Conservation (phyloP, 1,139 yeast genomes). For the Saccharomyces hybrid region DNA sequence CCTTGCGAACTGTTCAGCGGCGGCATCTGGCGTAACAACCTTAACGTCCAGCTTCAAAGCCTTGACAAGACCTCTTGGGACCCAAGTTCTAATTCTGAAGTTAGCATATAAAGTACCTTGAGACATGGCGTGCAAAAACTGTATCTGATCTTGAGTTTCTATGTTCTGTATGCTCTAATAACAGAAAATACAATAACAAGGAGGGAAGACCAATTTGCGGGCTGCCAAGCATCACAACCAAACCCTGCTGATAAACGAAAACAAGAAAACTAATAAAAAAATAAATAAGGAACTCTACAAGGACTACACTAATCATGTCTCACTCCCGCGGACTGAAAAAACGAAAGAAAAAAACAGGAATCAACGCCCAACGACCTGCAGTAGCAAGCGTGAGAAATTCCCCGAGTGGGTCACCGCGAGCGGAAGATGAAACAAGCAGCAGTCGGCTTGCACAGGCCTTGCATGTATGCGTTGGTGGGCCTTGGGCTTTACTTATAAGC, state of each 20-base stretch:
- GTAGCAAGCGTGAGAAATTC: background rate
- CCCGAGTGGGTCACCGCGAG: background rate
- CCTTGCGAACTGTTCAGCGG: conserved; percentile 39
- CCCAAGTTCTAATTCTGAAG: conserved; percentile 41
- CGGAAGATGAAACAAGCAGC: background rate
- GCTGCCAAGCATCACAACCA: background rate
- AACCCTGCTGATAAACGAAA: background rate
- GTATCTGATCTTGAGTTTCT: background rate
- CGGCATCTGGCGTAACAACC: conserved; percentile 40
- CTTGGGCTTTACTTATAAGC: background rate
- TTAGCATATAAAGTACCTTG: conserved; percentile 56
- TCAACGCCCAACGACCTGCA: background rate
- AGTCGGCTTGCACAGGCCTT: background rate
- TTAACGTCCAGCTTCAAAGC: conserved; percentile 64
- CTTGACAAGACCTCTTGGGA: conserved; percentile 61
- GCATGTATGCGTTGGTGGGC: background rate
- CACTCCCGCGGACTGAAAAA: background rate
- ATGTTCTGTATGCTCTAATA: background rate
- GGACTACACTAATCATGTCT: background rate
- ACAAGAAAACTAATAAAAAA: background rate
- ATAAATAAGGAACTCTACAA: background rate
- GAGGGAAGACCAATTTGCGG: background rate
- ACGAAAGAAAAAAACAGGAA: background rate
- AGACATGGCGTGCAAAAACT: conserved; percentile 40
- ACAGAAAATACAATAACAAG: background rate